Evolutionary conservation across 2,329 filamentous ascomycete genomes (phyloP), one percentile per base, ranked within the genome.

Genomic region (Penicillium crustosum): DNA sequence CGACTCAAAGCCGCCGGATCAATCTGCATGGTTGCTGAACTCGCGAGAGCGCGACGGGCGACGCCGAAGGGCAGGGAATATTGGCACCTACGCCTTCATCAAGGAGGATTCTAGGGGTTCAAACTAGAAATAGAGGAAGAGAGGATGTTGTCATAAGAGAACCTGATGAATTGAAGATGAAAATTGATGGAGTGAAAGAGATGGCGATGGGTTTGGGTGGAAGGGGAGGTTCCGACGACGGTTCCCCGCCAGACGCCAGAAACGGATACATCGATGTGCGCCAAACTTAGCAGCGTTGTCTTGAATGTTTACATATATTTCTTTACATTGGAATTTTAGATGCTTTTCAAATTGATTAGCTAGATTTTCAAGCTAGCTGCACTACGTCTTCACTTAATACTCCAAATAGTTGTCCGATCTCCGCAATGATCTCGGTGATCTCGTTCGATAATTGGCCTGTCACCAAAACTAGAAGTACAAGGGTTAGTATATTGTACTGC

Each of bases 351-450:
- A 35, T 44, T 31, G 25, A 42, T 52, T 29, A 13, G 38, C 31
- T 54, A 42, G 7, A 35, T 47, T 43, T 57, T 65, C 73, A 82
- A 65, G 82, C 75, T 59, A 88, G 73, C 69, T 82, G 82, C 60
- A 88, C 73, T 61, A 81, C 80, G 64, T 88, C 84, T 68, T 88
- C 85, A 69, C 84, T 81, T 55, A 88, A 68, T 17, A 84, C 80
- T 6, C 86, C 86, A 70, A 86, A 88, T 19, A 88, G 68, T 60
- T 78, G 79, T 61, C 86, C 83, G 43, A 86, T 79, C 62, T 84
- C 82, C 48, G 75, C 76, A 42, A 82, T 78, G 29, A 85, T 79
- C n/a, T 77, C 75, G 31, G 72, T 75, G 50, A 86, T 84, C 60
- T 85, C 82, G 42, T 79, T 77, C 19, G 81, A 81, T 42, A 86